Evolutionary conservation across 768 basidiomycete genomes (phyloP), one percentile per base, ranked within the genome.

Genomic region (Phlebiopsis gigantea): DNA sequence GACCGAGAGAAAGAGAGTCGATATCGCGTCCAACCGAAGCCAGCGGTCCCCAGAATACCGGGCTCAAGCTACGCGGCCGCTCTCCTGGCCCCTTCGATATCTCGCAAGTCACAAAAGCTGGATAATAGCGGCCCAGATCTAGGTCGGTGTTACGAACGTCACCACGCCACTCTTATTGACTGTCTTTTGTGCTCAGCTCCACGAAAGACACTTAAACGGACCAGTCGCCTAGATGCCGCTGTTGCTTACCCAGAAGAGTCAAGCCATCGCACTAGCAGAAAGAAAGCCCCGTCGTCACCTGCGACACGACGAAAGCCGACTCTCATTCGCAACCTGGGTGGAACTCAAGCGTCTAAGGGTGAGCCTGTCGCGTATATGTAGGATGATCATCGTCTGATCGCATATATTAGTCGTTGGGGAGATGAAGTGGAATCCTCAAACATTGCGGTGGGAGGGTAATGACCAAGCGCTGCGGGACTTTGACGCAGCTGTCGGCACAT

Each of bases 401-500:
- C 8, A 28, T 14, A 21, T 46, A 10, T 31, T 65, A 96, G 96
- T 93, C 46, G 82, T 96, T 56, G 94, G 93, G 21, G 92, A 95
- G 54, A 99, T 99, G 96, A 90, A 84, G 65, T 99, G 93, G 91
- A 98, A 99, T 71, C 95, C 96, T 41, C 75, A 73, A 17, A 85
- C 84, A 1, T 81, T 90, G 15, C 87, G 92, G 31, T 99, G 96
- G 96, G 96, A 99, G 76, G 96, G 96, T 52, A 98, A 99, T 70
- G 96, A 99, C 61, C 85, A 89, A 57, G 83, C 84, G 15, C 78
- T 98, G 28, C 86, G 89, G 57, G 94, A 93, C 55, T 99, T 98
- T 68, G 96, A 98, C 50, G 73, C 74, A 17, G 86, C 81, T 15
- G 80, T 90, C 46, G 84, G 85, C 46, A 86, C 88, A 12, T 92